Evolutionary conservation across 1,284 basidiomycete species (phyloP).

Genomic region (Austroboletus novae-zelandiae): DNA sequence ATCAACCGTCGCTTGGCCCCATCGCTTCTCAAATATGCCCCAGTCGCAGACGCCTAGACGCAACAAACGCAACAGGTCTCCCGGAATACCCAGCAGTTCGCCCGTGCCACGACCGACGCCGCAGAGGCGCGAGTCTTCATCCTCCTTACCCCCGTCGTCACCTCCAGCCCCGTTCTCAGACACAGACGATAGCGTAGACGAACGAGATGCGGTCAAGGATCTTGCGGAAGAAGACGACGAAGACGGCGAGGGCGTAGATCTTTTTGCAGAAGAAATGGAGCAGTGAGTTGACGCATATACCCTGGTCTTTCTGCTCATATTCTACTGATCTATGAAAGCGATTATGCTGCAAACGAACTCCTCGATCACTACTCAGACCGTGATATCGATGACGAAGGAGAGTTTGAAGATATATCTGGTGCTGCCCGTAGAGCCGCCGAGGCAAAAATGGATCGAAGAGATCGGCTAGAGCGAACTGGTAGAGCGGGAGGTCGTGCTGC

Average conservation of each 20-base stretch:
- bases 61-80: constrained; percentile 63
- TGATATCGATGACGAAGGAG: constrained; percentile 84
- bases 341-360: constrained; percentile 81
- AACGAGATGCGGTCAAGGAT: constrained; percentile 72
- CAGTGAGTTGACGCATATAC: constrained; percentile 51
- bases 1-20: neutral
- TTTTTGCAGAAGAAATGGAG: constrained; percentile 80
- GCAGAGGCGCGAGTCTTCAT: constrained; percentile 56
- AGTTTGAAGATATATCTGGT: constrained; percentile 71
- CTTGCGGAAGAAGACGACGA: constrained; percentile 63
- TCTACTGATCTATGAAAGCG: constrained; percentile 47
- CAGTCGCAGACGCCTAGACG: constrained; percentile 43
- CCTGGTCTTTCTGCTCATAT: neutral
- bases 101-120: constrained; percentile 47
- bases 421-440: constrained; percentile 84
- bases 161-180: constrained; percentile 85
- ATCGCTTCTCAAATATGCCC: neutral
- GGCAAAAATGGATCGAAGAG: constrained; percentile 83
- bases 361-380: constrained; percentile 89
- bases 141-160: constrained; percentile 80
- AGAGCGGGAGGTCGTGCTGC: constrained; percentile 67
- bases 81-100: constrained; percentile 51
- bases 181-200: constrained; percentile 79
- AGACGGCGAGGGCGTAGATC: constrained; percentile 89
- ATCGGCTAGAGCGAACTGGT: constrained; percentile 71